Evolutionary conservation across 2,329 filamentous ascomycete species (phyloP).

Genomic region (Xylaria polymorpha): DNA sequence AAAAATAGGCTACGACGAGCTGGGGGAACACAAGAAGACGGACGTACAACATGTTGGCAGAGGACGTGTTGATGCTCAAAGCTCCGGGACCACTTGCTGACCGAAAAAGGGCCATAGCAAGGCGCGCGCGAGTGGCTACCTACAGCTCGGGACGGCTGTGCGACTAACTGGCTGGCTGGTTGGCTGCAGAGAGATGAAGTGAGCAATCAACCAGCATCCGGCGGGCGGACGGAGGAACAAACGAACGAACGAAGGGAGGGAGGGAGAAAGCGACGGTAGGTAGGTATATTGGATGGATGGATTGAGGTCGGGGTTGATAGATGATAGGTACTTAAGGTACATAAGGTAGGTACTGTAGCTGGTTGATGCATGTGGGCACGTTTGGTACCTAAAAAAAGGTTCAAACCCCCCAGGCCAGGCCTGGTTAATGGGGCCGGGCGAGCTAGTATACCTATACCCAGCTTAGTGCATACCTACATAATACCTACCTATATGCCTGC

Average conservation of each 20-base stretch:
- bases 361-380: background rate
- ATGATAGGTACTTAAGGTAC: too few species aligned
- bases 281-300: background rate
- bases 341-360: background rate
- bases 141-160: slow-evolving; percentile 17
- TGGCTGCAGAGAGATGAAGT: slow-evolving; percentile 7
- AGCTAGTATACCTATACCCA: background rate
- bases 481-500: too few species aligned
- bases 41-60: slow-evolving; percentile 68
- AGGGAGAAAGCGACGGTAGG: background rate
- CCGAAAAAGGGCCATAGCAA: slow-evolving; percentile 62
- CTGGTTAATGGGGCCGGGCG: background rate
- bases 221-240: background rate
- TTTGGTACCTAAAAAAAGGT: too few species aligned
- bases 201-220: background rate
- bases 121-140: slow-evolving; percentile 24
- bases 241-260: slow-evolving; percentile 10
- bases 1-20: background rate
- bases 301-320: background rate
- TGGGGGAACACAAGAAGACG: slow-evolving; percentile 22
- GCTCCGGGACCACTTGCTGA: slow-evolving; percentile 70
- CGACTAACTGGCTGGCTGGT: slow-evolving; percentile 4
- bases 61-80: slow-evolving; percentile 72
- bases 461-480: background rate
- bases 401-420: too few species aligned